A percentile compares a stretch with the other conserved stretches of the same genome.
phyloP scores from a whole-genome alignment of 345 rosid genomes.

The Raphanus sativus region DNA sequence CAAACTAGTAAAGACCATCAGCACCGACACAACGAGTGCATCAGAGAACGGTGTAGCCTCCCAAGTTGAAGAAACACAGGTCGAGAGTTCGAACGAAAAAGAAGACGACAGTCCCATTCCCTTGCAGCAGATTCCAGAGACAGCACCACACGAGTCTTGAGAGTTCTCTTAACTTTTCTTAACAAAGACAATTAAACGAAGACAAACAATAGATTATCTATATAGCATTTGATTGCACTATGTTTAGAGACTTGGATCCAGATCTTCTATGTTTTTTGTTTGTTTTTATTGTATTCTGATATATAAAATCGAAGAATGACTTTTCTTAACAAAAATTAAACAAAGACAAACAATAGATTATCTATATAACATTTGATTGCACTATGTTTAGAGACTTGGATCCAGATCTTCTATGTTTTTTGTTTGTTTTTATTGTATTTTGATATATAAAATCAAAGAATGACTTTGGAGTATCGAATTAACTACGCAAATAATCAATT shows the following conservation, averaged over 20 bases:
- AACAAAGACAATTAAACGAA: background rate
- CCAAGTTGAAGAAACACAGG: conserved; percentile 37
- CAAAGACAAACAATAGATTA: background rate
- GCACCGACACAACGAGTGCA: conserved; percentile 13
- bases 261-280: background rate
- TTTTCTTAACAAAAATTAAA: background rate
- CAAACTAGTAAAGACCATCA: conserved; percentile 37
- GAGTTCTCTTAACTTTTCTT: background rate
- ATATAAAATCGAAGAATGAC: background rate
- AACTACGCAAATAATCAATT: background rate
- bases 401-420: background rate
- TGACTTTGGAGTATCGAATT: background rate
- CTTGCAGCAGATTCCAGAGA: conserved; percentile 18
- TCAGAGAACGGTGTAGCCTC: conserved; percentile 59
- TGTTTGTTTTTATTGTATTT: background rate
- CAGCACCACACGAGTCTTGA: conserved; percentile 25
- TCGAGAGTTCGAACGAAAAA: conserved; percentile 31
- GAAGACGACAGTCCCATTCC: conserved; percentile 19
- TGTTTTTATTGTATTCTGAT: background rate
- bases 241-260: background rate
- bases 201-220: background rate
- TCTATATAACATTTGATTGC: background rate
- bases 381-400: conserved; percentile 3
- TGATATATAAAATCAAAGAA: background rate
- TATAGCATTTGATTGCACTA: background rate